These are phyloP conservation scores for Xylaria telfairii DNA, from an alignment of 495 filamentous ascomycete genomes.

Conservation along the genomic window DNA sequence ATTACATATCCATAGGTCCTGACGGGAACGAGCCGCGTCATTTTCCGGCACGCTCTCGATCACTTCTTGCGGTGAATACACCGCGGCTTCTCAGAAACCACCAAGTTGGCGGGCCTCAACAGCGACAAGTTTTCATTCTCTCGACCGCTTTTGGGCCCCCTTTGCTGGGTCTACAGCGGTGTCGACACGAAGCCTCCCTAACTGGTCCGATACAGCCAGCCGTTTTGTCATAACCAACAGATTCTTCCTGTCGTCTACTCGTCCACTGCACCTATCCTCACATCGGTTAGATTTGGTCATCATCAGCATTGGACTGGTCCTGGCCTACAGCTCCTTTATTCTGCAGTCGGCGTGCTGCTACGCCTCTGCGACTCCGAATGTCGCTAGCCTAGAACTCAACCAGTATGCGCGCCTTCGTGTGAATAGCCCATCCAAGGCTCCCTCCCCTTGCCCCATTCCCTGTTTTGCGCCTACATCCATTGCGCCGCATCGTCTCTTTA, in stretches of 20 bases:
- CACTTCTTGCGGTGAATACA: slow-evolving; percentile 35
- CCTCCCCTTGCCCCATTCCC: slow-evolving; percentile 8
- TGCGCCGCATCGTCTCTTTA: slow-evolving; percentile 36
- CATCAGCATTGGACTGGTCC: slow-evolving; percentile 9
- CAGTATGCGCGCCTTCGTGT: slow-evolving; percentile 43
- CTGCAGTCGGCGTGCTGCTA: slow-evolving; percentile 46
- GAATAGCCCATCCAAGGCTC: slow-evolving; percentile 40
- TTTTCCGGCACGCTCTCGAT: slow-evolving; percentile 32
- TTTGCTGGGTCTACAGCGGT: slow-evolving; percentile 89
- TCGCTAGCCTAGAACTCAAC: slow-evolving; percentile 38
- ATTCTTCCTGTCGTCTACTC: not conserved
- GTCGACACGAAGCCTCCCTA: slow-evolving; percentile 98
- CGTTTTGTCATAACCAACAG: slow-evolving; percentile 40
- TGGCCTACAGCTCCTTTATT: slow-evolving; percentile 21
- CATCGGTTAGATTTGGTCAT: not conserved
- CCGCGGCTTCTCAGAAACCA: slow-evolving; percentile 48
- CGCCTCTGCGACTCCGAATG: slow-evolving; percentile 42
- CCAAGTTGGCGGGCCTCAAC: slow-evolving; percentile 97
- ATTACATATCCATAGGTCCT: not conserved
- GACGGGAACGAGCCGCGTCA: slow-evolving; percentile 28
- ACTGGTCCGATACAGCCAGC: slow-evolving; percentile 57
- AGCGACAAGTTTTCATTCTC: slow-evolving; percentile 77
- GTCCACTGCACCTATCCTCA: slow-evolving; percentile 14
- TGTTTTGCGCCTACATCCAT: not conserved
- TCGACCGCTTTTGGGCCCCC: slow-evolving; percentile 92